These are phyloP conservation scores for Rhododendron williamsianum DNA, from an alignment of 148 eudicot genomes.

Conservation along the genomic window DNA sequence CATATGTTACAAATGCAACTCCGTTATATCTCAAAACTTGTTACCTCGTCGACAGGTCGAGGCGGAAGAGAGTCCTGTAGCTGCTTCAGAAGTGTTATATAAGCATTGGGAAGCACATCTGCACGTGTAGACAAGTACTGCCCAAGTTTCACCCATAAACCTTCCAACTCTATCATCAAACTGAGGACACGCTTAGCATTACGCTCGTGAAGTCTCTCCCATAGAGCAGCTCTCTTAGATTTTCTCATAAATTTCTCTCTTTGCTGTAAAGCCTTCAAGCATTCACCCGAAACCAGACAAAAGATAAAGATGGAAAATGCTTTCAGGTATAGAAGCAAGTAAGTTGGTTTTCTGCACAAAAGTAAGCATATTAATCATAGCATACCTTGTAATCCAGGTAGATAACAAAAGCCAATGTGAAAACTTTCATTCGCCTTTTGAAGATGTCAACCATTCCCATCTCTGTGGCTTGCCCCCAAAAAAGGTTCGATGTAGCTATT, in stretches of 20 bases:
- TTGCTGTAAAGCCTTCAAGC: constrained; percentile 71
- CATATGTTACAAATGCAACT: not conserved
- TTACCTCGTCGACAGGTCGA: constrained; percentile 79
- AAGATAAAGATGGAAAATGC: constrained; percentile 1
- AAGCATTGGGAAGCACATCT: constrained; percentile 96
- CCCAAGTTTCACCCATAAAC: constrained; percentile 97
- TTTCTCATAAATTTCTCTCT: constrained; percentile 76
- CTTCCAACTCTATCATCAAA: constrained; percentile 79
- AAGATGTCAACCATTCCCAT: constrained; percentile 88
- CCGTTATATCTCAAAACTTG: constrained; percentile 6
- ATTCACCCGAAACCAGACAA: constrained; percentile 9
- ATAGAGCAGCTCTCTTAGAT: constrained; percentile 56
- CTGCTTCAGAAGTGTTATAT: constrained; percentile 68
- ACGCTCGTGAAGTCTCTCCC: constrained; percentile 93
- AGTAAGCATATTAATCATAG: not conserved
- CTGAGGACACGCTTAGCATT: constrained; percentile 87
- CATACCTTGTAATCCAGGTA: constrained; percentile 92
- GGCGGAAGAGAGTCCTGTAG: constrained; percentile 99
- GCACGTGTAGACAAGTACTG: constrained; percentile 98
- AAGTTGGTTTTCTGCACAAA: not conserved
- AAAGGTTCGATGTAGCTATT: not conserved
- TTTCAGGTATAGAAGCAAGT: not conserved
- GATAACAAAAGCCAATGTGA: constrained; percentile 69
- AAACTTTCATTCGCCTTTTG: constrained; percentile 80
- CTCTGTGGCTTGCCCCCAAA: constrained; percentile 11